Percentiles rank a stretch among this genome's conserved stretches.
Evolutionary conservation across 73 alveolate genomes (phyloP).

Genomic region (Breviolum minutum): DNA sequence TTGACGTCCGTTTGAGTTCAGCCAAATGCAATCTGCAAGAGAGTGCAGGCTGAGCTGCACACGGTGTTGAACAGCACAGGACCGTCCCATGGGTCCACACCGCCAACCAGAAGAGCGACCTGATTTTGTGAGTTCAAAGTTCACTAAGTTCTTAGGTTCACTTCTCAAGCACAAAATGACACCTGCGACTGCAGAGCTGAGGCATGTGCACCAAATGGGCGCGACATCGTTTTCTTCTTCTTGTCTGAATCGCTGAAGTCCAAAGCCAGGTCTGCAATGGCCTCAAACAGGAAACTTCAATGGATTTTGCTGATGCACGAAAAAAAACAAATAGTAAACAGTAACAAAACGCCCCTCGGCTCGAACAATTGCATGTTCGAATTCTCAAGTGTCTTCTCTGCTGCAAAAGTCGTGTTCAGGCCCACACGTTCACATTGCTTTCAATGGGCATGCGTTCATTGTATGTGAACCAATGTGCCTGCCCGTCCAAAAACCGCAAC

Average conservation of each 20-base stretch:
- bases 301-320: not conserved
- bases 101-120: constrained; percentile 98
- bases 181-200: not conserved
- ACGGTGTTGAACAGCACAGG: constrained; percentile 98
- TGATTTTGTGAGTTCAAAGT: not conserved
- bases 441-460: constrained; percentile 98
- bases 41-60: constrained; percentile 96
- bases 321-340: too few species aligned
- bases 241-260: constrained; percentile 97
- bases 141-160: not conserved
- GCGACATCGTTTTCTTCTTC: constrained; percentile 87
- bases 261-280: constrained; percentile 98
- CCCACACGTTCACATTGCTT: constrained; percentile 96
- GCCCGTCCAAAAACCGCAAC: too few species aligned
- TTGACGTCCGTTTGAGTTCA: not conserved
- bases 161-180: not conserved
- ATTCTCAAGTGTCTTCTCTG: not conserved
- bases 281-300: not conserved
- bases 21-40: not conserved
- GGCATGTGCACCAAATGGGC: constrained; percentile 63
- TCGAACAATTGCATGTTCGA: too few species aligned
- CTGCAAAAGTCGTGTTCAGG: not conserved
- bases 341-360: too few species aligned
- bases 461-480: constrained; percentile 98
- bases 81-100: constrained; percentile 98